Base-by-base conservation (phyloP, 345 rosid species). In the Eucalyptus tenuipes region DNA sequence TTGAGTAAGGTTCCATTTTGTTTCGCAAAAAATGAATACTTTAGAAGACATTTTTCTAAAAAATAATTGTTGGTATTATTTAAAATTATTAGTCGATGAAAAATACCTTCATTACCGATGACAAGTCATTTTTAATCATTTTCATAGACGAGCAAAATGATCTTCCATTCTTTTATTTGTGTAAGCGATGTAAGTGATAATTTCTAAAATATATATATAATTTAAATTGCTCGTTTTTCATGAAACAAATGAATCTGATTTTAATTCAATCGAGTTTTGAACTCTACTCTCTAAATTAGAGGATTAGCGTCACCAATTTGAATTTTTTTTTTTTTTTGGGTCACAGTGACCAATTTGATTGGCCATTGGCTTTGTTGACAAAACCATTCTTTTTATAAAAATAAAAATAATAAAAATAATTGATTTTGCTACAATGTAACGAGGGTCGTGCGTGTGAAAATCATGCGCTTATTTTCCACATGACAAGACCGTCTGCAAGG, bases 151-250 rank as follows among this genome's bases (percentile, higher is more conserved):
- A 68, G 10, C 2, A 68, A 68, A 68, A 68, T 33, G 44, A 33
- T 33, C 20, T 33, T 33, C 3, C 13, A 75, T 20, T 20, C 40
- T 15, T 40, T 75, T 11, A 75, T 37, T 37, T 75, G 37, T 37
- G 2, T 3, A 75, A 64, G 8, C 0, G 2, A 37, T 1, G 0
- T 3, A 20, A 18, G 27, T 1, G 0, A 37, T 18, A 1, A 10
- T 18, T 37, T n/a, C n/a, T n/a, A n/a, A 42, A 42, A 42, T 7
- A 57, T 49, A 12, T 52, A 31, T 16, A 33, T 68, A 18, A 0
- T 20, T 10, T 20, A 5, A 71, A 37, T 3, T 4, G 3, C 4
- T 71, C 13, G 3, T 18, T 37, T 33, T 18, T 18, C 3, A 2
- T 9, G 1, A 13, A 29, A 61, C 7, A 12, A 59, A 13, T 7